phyloP scores from a whole-genome alignment of 164 flowering plant species.

The Pachysandra terminalis region DNA sequence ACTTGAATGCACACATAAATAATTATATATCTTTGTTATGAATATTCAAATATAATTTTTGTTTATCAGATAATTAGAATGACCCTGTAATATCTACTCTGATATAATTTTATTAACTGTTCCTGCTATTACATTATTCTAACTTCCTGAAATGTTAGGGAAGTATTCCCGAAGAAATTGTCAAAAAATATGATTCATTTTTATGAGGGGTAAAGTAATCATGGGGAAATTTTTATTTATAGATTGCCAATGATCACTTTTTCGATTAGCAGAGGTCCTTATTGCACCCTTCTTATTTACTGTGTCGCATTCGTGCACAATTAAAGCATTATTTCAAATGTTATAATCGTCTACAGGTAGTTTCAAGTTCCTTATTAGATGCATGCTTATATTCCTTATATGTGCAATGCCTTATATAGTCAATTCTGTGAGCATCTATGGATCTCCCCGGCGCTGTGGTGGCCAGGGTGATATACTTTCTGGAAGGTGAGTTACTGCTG shows the following conservation, averaged over 20 bases:
- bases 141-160: background rate
- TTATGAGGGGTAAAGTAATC: background rate
- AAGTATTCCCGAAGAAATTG: background rate
- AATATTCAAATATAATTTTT: too few relatives aligned
- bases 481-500: constrained; percentile 58
- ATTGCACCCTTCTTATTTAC: background rate
- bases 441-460: constrained; percentile 99
- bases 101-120: background rate
- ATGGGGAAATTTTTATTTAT: background rate
- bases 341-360: background rate
- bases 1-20: too few relatives aligned
- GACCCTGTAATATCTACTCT: background rate
- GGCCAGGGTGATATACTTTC: constrained; percentile 99
- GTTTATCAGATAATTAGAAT: background rate
- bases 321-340: background rate
- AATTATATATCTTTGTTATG: too few relatives aligned
- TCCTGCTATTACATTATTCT: background rate
- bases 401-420: constrained; percentile 39
- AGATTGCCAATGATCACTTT: background rate
- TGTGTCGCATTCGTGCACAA: background rate
- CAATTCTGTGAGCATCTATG: constrained; percentile 68
- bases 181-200: background rate
- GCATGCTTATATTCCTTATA: background rate
- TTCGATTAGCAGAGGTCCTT: too few relatives aligned
- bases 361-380: background rate